A percentile compares a stretch with the other conserved stretches of the same genome.
Conservation (phyloP, 225 moss, liverwort and hornwort species). For the Bryoerythrophyllum caledonicum region DNA sequence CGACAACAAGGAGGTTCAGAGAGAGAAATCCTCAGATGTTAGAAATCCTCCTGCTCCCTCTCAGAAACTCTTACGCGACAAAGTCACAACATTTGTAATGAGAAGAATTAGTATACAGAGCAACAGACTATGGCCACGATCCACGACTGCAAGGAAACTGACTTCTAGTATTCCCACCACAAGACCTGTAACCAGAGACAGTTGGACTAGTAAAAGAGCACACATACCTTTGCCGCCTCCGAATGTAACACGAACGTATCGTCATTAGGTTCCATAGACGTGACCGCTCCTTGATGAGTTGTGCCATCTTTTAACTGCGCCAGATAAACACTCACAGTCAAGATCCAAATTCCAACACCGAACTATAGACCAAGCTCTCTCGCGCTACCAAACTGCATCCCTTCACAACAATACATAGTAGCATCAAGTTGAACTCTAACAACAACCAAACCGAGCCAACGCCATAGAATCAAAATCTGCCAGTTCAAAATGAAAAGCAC, state of each 20-base stretch:
- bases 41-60: not conserved
- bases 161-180: not conserved
- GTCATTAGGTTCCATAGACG: slow-evolving; percentile 96
- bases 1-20: not conserved
- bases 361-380: not conserved
- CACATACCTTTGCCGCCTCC: slow-evolving; percentile 50
- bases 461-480: not conserved
- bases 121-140: not conserved
- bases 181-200: not conserved
- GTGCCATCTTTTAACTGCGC: slow-evolving; percentile 90
- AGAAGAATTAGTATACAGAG: not conserved
- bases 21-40: not conserved
- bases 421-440: not conserved
- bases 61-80: not conserved
- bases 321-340: slow-evolving; percentile 7
- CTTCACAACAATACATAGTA: not conserved
- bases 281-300: slow-evolving; percentile 85
- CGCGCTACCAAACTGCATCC: too few species aligned
- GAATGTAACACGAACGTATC: slow-evolving; percentile 77
- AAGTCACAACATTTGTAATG: not conserved
- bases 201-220: not conserved
- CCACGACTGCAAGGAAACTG: not conserved
- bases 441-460: not conserved
- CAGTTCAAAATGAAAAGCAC: not conserved
- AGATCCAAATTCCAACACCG: slow-evolving; percentile 2